These are phyloP conservation scores for Cyberlindnera xishuangbannaensis DNA, from an alignment of 805 yeast genomes.

Conservation along the genomic window DNA sequence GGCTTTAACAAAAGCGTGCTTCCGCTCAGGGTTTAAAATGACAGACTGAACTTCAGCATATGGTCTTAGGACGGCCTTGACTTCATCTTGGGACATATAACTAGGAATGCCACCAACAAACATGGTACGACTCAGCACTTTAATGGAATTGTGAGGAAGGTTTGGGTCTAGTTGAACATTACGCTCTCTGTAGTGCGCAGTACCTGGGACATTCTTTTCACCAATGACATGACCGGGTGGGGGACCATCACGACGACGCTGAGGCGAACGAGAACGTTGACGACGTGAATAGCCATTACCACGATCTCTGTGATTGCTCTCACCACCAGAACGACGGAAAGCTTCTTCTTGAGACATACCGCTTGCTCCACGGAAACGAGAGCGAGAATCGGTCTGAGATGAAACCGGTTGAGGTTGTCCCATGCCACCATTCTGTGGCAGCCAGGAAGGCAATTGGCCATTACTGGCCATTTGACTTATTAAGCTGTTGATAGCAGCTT, in stretches of 20 bases:
- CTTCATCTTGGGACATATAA: constrained; percentile 68
- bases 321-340: constrained; percentile 21
- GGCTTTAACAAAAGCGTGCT: constrained; percentile 94
- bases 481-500: constrained; percentile 29
- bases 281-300: constrained; percentile 20
- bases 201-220: constrained; percentile 64
- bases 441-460: constrained; percentile 23
- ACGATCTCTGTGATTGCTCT: constrained; percentile 6
- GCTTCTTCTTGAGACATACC: constrained; percentile 23
- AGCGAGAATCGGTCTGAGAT: constrained; percentile 9
- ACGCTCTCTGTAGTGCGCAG: constrained; percentile 72
- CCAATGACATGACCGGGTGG: constrained; percentile 36
- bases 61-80: constrained; percentile 69
- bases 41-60: constrained; percentile 90
- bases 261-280: constrained; percentile 28
- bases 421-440: constrained; percentile 12
- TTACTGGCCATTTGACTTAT: constrained; percentile 13
- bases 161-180: constrained; percentile 63
- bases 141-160: constrained; percentile 72
- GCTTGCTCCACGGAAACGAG: constrained; percentile 10
- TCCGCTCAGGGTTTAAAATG: constrained; percentile 80
- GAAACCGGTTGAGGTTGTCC: constrained; percentile 8
- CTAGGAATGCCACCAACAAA: constrained; percentile 93
- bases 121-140: constrained; percentile 82
- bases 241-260: constrained; percentile 16